Base-by-base conservation (phyloP, 805 yeast genomes). In the Ogataea angusta region DNA sequence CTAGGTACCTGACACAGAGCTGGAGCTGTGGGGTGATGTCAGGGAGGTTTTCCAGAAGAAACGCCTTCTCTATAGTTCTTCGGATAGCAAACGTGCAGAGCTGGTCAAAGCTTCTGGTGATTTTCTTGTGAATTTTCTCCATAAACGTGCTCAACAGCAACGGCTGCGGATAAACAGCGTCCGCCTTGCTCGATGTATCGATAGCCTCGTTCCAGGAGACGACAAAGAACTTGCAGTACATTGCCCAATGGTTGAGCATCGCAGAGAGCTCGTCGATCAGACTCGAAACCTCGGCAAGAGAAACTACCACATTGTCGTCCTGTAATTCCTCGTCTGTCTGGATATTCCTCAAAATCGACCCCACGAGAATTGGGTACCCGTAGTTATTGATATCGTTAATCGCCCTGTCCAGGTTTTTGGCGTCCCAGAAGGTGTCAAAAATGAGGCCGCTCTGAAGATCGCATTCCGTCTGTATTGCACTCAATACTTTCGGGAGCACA, bases 391-490 rank as follows among this genome's bases (percentile, higher is more conserved):
- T 69, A 17, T 81, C 86, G 40, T 71, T 70, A 17, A 85, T 51
- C 7, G 73, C 57, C 45, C 75, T 70, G 21, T 73, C 80, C 4
- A 89, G 54, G 19, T 80, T 69, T 47, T 86, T 73, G 21, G 77
- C 73, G 51, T 90, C 97, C 66, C 81, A 76, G 54, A 86, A 87
- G 0, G 93, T 85, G 60, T 91, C 98, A 40, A 85, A 70, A 4
- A 93, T 85, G 31, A 93, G 68, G 1, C 95, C 95, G 18, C 91
- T 82, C 57, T 93, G 99, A n/a, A 90, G 71, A 57, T 93, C 99
- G 22, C 93, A 82, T 57, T 93, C 99, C 36, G 76, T 69, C 62
- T 91, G 95, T 23, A 93, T 82, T 36, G 76, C 76, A 14, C 75
- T 77, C 51, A 90, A 72, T 8, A 91, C 89, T 24, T 72, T 72